These are phyloP conservation scores for Euphrasia arctica DNA, from an alignment of 305 asterid species.

Conservation along the genomic window DNA sequence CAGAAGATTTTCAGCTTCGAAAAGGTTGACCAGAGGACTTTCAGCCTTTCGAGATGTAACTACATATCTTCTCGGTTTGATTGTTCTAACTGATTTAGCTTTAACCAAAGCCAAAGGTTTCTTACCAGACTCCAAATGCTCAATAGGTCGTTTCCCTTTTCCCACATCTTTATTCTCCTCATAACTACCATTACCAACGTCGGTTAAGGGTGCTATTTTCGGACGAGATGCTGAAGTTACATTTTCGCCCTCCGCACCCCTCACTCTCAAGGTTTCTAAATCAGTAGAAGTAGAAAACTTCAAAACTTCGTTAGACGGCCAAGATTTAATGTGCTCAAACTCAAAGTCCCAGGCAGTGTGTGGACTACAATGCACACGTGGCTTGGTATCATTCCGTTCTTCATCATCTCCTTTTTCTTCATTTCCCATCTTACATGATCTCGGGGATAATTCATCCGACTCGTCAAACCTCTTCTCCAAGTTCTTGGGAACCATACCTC, in stretches of 20 bases:
- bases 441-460: not conserved
- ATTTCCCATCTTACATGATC: not conserved
- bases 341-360: not conserved
- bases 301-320: conserved; percentile 15
- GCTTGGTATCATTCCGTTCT: not conserved
- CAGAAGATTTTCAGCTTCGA: conserved; percentile 22
- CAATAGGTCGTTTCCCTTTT: not conserved
- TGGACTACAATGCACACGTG: not conserved
- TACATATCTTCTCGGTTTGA: not conserved
- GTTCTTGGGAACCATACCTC: conserved; percentile 54
- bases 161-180: not conserved
- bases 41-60: conserved; percentile 6
- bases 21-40: conserved; percentile 19
- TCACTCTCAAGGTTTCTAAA: too few species aligned
- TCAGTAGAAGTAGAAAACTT: conserved; percentile 28
- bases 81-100: not conserved
- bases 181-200: not conserved
- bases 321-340: not conserved
- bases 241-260: not conserved
- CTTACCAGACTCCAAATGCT: conserved; percentile 20
- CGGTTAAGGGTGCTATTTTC: not conserved
- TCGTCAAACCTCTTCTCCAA: conserved; percentile 36
- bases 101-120: not conserved
- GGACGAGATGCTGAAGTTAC: not conserved
- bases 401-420: conserved; percentile 31